phyloP scores from a whole-genome alignment of 805 yeast species.

The Vanderwaltozyma verrucispora region DNA sequence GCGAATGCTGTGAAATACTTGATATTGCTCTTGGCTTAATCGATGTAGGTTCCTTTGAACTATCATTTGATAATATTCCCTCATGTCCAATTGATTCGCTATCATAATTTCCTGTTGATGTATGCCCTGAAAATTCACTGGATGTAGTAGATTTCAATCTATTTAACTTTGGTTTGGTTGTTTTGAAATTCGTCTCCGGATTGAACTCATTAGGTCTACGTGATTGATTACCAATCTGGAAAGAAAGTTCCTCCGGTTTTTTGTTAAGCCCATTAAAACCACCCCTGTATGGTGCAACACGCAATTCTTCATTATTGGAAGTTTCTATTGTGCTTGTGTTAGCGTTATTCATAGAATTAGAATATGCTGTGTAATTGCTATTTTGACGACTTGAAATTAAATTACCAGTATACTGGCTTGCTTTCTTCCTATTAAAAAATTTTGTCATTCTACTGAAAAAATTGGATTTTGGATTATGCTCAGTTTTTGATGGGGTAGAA shows the following conservation, averaged over 20 bases:
- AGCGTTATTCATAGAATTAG: too few species aligned
- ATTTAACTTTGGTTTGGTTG: slow-evolving; percentile 12
- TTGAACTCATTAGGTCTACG: background rate
- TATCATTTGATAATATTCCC: background rate
- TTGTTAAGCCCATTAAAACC: too few species aligned
- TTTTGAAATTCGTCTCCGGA: background rate
- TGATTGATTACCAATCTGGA: background rate
- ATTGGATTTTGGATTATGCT: slow-evolving; percentile 4
- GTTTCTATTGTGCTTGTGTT: too few species aligned
- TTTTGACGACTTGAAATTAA: background rate
- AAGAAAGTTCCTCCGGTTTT: too few species aligned
- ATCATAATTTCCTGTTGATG: slow-evolving; percentile 23
- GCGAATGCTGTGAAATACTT: slow-evolving; percentile 33
- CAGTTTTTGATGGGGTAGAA: background rate
- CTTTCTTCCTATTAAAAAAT: slow-evolving; percentile 22
- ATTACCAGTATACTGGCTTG: background rate
- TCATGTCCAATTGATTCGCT: slow-evolving; percentile 11
- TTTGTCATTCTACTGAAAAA: slow-evolving; percentile 27
- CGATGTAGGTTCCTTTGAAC: slow-evolving; percentile 5
- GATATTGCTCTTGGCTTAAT: slow-evolving; percentile 38
- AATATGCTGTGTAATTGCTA: background rate
- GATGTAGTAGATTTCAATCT: slow-evolving; percentile 19
- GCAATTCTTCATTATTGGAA: too few species aligned
- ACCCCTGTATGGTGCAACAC: too few species aligned
- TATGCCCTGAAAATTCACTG: slow-evolving; percentile 22